Conservation (phyloP, 306 rosid genomes). For the Inga oerstediana region DNA sequence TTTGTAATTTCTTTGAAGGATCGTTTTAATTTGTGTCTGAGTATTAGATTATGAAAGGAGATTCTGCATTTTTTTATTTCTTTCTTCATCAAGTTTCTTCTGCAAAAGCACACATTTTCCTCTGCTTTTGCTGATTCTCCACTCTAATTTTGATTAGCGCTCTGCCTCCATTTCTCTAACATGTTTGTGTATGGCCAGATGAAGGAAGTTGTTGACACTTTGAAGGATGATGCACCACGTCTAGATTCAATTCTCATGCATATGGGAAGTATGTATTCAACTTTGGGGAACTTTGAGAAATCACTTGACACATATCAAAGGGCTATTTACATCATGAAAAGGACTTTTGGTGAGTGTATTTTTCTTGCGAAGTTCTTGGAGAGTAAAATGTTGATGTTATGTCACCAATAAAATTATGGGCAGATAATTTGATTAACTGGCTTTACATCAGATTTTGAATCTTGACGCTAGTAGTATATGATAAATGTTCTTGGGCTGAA, state of each 20-base stretch:
- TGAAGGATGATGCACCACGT: constrained; percentile 65
- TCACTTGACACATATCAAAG: constrained; percentile 65
- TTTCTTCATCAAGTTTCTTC: background rate
- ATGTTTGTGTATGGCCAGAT: constrained; percentile 59
- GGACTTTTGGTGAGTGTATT: constrained; percentile 56
- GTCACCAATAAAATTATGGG: background rate
- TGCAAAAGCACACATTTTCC: constrained; percentile 18
- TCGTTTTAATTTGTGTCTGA: constrained; percentile 13
- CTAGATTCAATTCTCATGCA: constrained; percentile 84
- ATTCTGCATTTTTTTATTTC: constrained; percentile 1
- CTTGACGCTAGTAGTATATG: background rate
- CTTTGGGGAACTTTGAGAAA: constrained; percentile 65
- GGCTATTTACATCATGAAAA: constrained; percentile 71
- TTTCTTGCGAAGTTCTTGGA: constrained; percentile 5
- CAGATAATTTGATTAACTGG: constrained; percentile 15
- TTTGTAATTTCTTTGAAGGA: constrained; percentile 3
- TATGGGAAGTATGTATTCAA: constrained; percentile 89
- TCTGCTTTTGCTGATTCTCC: constrained; percentile 5
- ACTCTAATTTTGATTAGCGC: background rate
- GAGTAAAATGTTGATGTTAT: constrained; percentile 22
- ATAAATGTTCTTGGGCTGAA: background rate
- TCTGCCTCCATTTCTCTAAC: constrained; percentile 21
- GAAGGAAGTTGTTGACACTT: constrained; percentile 65
- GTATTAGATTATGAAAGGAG: background rate
- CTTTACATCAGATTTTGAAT: background rate